These are phyloP conservation scores for Saturnispora gosingensis DNA, from an alignment of 805 yeast species.

Conservation along the genomic window DNA sequence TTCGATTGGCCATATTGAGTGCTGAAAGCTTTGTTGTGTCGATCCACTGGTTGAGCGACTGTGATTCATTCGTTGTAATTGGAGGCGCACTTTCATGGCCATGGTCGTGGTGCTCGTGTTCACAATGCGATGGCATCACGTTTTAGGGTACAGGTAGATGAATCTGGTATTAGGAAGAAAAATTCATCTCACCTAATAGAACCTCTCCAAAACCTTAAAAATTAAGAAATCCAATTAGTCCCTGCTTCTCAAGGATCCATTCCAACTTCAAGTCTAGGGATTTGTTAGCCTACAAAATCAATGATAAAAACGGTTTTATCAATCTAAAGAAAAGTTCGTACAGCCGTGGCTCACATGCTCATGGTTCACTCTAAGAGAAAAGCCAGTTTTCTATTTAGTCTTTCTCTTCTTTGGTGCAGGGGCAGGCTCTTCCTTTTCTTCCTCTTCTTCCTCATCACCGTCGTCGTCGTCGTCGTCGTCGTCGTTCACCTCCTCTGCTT, in stretches of 20 bases:
- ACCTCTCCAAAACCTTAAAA: too few relatives aligned
- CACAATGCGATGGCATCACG: conserved; percentile 5
- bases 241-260: too few relatives aligned
- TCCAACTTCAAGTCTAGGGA: not conserved
- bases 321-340: not conserved
- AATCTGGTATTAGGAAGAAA: not conserved
- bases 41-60: conserved; percentile 54
- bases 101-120: conserved; percentile 17
- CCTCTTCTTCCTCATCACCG: not conserved
- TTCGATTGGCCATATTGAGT: conserved; percentile 48
- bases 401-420: conserved; percentile 1
- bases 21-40: conserved; percentile 52
- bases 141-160: not conserved
- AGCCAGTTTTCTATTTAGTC: not conserved
- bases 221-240: too few relatives aligned
- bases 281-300: not conserved
- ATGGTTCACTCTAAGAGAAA: not conserved
- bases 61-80: conserved; percentile 59
- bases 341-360: not conserved
- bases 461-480: conserved; percentile 1
- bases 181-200: not conserved
- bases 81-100: conserved; percentile 37
- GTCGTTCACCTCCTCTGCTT: conserved; percentile 1
- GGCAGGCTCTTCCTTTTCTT: not conserved
- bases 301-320: not conserved